A percentile compares a stretch with the other conserved stretches of the same genome.
Conservation (phyloP, 163 green algal genomes). For the Chlorella variabilis region DNA sequence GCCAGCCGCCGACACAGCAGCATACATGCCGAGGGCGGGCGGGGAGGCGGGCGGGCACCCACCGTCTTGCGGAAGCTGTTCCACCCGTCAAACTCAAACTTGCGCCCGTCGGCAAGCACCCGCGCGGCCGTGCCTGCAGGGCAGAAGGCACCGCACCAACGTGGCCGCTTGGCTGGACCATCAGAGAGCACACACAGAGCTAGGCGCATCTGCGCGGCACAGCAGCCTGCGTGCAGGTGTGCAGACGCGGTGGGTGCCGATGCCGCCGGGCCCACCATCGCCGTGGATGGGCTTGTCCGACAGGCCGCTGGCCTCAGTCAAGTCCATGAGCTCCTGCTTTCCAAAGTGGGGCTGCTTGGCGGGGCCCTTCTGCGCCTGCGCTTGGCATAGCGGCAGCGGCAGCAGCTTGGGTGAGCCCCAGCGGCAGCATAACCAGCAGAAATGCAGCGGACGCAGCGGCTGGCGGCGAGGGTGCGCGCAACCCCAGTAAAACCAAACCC, state of each 20-base stretch:
- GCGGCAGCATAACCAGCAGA: too few species aligned
- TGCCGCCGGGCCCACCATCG: slow-evolving; percentile 15
- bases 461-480: too few species aligned
- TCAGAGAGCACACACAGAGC: too few species aligned
- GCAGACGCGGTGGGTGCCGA: too few species aligned
- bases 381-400: neutral
- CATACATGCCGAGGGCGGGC: too few species aligned
- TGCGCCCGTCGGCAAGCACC: neutral
- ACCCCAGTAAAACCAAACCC: too few species aligned
- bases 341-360: slow-evolving; percentile 45
- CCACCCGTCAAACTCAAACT: slow-evolving; percentile 21
- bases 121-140: neutral
- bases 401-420: too few species aligned
- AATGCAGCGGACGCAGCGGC: too few species aligned
- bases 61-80: slow-evolving; percentile 12
- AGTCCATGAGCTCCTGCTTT: slow-evolving; percentile 63
- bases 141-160: neutral
- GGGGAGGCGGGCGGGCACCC: neutral
- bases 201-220: too few species aligned
- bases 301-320: slow-evolving; percentile 59
- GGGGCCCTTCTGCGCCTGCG: slow-evolving; percentile 52
- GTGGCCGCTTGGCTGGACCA: neutral
- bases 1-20: too few species aligned
- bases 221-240: too few species aligned
- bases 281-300: slow-evolving; percentile 56